Conservation (phyloP, 2,329 filamentous ascomycete genomes). For the Aspergillus ochraceus region DNA sequence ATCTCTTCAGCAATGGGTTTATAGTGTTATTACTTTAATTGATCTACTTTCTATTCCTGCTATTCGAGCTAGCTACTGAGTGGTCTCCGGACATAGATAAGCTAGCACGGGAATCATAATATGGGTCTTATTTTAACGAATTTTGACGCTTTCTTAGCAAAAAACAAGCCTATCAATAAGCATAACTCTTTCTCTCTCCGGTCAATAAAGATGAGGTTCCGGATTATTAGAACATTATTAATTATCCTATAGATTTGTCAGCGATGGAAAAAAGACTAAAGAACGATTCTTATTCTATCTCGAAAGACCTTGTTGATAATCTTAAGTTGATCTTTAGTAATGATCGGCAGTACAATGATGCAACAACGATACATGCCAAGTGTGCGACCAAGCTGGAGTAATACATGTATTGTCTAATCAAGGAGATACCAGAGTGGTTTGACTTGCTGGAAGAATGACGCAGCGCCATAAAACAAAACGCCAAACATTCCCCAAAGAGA, state of each 20-base stretch:
- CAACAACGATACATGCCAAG: constrained; percentile 92
- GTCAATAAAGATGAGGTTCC: constrained; percentile 95
- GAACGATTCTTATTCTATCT: constrained; percentile 84
- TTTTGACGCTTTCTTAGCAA: constrained; percentile 90
- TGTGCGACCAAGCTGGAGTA: constrained; percentile 90
- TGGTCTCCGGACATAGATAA: constrained; percentile 99
- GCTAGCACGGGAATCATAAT: constrained; percentile 87
- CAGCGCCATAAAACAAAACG: no score
- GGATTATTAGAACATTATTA: constrained; percentile 99
- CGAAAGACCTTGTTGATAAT: constrained; percentile 89
- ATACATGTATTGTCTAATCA: constrained; percentile 92
- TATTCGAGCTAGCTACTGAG: constrained; percentile 80
- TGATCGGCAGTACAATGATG: constrained; percentile 94
- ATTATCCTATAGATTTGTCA: constrained; percentile 92
- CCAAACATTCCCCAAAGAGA: no score
- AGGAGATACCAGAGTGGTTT: constrained; percentile 87
- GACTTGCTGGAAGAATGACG: neutral
- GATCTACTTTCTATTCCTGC: constrained; percentile 84
- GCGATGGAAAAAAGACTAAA: constrained; percentile 97
- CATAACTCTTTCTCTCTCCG: constrained; percentile 92
- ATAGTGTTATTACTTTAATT: constrained; percentile 65
- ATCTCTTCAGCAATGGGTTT: constrained; percentile 83
- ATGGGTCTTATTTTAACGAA: constrained; percentile 94
- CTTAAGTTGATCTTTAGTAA: constrained; percentile 90
- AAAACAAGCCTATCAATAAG: constrained; percentile 86